Base-by-base conservation (phyloP, 805 yeast species). In the Brettanomyces bruxellensis region DNA sequence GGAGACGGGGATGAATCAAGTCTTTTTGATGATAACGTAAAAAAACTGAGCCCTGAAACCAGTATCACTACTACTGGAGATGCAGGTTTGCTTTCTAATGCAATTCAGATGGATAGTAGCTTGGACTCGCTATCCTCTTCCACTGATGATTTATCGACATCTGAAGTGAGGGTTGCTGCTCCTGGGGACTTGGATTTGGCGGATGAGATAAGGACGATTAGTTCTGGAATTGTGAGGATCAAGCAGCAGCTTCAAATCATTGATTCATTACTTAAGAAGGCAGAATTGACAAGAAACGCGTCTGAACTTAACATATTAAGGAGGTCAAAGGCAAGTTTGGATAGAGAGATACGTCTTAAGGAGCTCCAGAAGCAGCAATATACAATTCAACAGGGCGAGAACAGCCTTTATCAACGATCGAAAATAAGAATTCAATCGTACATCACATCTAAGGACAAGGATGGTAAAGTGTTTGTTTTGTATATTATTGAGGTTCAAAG, bases 401-500 rank as follows among this genome's bases (percentile, higher is more conserved):
- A 83, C 58, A 81, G 87, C 51, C 69, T 90, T 43, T 88, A 66
- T 57, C 86, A 83, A 1, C 81, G 80, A 53, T 76, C 89, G 0
- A 61, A 69, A 25, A 75, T 83, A 0, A 60, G 67, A 5, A 75
- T 78, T 13, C 79, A 73, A 45, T 71, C 78, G 7, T 76, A 68
- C 50, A 72, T 84, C 8, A 77, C 70, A 23, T 83, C 78, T 1
- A 70, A 65, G n/a, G 81, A 78, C 35, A 9, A 28, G 32, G 64
- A 71, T 28, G 80, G 82, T 0, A 75, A 71, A 45, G 86, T 78
- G 39, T 83, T 76, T 50, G 78, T 79, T 4, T 67, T 85, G 43
- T 90, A 90, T 62, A 73, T 87, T 28, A 82, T 91, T 30, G 88
- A 83, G 55, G 86, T 91, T 4, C 81, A 79, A 45, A 82, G 80